These are phyloP conservation scores for Xylariaceae sp. DNA, from an alignment of 2,329 filamentous ascomycete genomes.

Conservation along the genomic window DNA sequence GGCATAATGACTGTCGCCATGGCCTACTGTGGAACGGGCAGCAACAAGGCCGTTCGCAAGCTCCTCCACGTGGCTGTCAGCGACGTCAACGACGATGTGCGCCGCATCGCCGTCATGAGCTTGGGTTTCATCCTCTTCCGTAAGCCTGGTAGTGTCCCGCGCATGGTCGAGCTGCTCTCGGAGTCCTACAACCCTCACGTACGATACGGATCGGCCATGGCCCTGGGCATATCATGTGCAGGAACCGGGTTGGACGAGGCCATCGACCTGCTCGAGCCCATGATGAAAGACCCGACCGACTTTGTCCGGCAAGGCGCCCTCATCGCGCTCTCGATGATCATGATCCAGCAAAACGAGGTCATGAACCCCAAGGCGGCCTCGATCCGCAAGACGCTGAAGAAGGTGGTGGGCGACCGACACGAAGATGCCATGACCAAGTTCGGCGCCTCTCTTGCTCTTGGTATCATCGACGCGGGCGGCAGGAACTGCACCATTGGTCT, in stretches of 20 bases:
- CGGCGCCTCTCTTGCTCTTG: constrained; percentile 84
- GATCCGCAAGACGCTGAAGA: constrained; percentile 89
- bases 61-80: constrained; percentile 94
- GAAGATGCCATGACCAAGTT: constrained; percentile 99
- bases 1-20: constrained; percentile 98
- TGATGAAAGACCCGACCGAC: constrained; percentile 99
- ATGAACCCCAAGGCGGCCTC: constrained; percentile 95
- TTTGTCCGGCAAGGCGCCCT: constrained; percentile 96
- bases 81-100: constrained; percentile 96
- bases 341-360: constrained; percentile 98
- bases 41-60: constrained; percentile 97
- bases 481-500: constrained; percentile 97
- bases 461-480: constrained; percentile 96
- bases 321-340: constrained; percentile 93
- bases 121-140: constrained; percentile 97
- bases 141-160: constrained; percentile 92
- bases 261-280: constrained; percentile 92
- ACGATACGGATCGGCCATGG: constrained; percentile 96
- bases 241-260: constrained; percentile 94
- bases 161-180: constrained; percentile 96
- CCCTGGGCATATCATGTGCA: constrained; percentile 93
- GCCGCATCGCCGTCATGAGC: constrained; percentile 93
- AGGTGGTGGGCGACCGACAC: constrained; percentile 89
- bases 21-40: constrained; percentile 93
- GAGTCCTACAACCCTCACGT: constrained; percentile 99